Evolutionary conservation across 192 early-diverging fungal species (phyloP), one percentile per base, ranked within the genome.

Genomic region (Phlyctochytrium planicorne): DNA sequence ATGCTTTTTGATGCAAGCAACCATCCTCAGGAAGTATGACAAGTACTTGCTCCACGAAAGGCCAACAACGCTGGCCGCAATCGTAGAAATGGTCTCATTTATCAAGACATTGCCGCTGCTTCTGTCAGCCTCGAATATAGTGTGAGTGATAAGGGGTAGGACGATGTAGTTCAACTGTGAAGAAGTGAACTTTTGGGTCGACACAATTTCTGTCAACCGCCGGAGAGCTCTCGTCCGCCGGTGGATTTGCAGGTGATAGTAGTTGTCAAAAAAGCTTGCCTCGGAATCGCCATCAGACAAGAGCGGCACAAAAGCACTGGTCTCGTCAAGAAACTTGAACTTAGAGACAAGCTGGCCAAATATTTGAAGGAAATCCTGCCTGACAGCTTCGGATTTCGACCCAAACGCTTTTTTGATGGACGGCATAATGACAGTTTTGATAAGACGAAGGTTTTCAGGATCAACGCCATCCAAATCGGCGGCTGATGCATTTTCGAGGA

Each of bases 241-340:
- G 74, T 99, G 97, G 20, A 91, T 77, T 80, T 99, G 97, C 64
- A 99, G 87, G 67, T 99, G 97, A 65, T 93, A 84, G 61, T 98
- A 86, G 70, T 99, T 99, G 75, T 84, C 88, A 73, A 98, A 99
- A 78, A 99, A 95, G 63, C 89, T 95, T 2, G 91, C 88, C 68
- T 99, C 93, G n/a, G 94, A 91, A 71, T 94, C 90, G 29, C 82
- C 89, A 62, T 82, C 82, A 29, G 80, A 88, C 50, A 93, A 65
- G 24, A 94, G 73, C 20, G 71, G 67, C 0, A 72, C 68, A 86
- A 94, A 78, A 68, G 90, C 89, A 4, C 69, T 67, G 66, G 94
- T 90, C 23, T 86, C 75, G 29, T 78, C 70, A 23, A 84, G 34
- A 6, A 74, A 69, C 23, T 87, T 81, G 74, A 89, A 90, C 12